Conservation (phyloP, 192 early-diverging fungal species). For the Ambispora gerdemannii region DNA sequence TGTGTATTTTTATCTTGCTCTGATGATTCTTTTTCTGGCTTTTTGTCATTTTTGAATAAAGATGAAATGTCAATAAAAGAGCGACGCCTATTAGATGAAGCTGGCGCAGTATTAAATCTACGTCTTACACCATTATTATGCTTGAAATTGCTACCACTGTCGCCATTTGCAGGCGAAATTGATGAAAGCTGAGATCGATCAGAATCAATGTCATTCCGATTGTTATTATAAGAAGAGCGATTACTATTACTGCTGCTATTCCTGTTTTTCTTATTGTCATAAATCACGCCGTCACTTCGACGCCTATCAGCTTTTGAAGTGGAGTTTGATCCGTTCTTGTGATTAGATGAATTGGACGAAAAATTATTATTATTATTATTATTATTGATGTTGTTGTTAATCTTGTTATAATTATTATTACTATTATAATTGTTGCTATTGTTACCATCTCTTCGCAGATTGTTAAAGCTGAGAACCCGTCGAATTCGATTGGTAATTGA, state of each 20-base stretch:
- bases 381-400: no score
- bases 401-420: no score
- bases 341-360: not conserved
- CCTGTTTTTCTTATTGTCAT: not conserved
- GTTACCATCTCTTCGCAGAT: slow-evolving; percentile 9
- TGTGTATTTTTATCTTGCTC: not conserved
- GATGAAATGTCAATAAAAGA: slow-evolving; percentile 7
- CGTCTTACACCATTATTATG: not conserved
- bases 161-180: not conserved
- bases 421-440: not conserved
- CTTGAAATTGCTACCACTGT: not conserved
- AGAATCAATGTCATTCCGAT: not conserved
- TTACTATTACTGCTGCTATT: not conserved
- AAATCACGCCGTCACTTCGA: not conserved
- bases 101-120: not conserved
- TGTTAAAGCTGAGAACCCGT: slow-evolving; percentile 9
- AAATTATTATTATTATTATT: no score
- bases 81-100: not conserved
- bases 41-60: slow-evolving; percentile 9
- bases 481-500: slow-evolving; percentile 6
- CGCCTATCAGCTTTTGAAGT: not conserved
- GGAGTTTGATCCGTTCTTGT: no score
- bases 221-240: not conserved
- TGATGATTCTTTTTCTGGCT: not conserved
- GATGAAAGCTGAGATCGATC: not conserved